These are phyloP conservation scores for Vitis vinifera DNA, from an alignment of 164 flowering plant species.

Conservation along the genomic window DNA sequence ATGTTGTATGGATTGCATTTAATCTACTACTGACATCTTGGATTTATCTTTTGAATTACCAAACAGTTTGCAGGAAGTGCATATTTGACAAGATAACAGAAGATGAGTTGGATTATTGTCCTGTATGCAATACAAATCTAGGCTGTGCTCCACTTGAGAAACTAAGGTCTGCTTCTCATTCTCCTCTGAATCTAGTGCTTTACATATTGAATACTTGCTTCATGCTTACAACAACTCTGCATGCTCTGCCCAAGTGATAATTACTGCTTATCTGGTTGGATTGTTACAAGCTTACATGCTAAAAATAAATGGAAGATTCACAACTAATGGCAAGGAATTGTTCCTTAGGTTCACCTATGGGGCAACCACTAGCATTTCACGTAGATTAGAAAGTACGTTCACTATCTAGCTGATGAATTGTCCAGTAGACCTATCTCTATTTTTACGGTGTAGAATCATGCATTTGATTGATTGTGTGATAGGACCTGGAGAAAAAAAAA, in stretches of 20 bases:
- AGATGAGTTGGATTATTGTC: slow-evolving; percentile 34
- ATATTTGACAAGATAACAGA: slow-evolving; percentile 31
- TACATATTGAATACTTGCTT: background rate
- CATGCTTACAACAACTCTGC: background rate
- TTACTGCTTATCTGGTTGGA: background rate
- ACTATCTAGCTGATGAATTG: too few relatives aligned
- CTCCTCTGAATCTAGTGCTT: background rate
- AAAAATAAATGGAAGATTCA: too few relatives aligned
- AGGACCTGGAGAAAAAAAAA: too few relatives aligned
- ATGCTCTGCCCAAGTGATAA: background rate
- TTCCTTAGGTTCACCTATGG: too few relatives aligned
- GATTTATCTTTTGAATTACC: background rate
- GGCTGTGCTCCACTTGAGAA: slow-evolving; percentile 43
- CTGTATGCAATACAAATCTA: slow-evolving; percentile 30
- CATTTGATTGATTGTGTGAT: too few relatives aligned
- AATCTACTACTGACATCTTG: background rate
- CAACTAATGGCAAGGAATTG: too few relatives aligned
- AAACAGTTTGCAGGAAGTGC: slow-evolving; percentile 50
- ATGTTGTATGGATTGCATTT: too few relatives aligned
- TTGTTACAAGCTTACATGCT: background rate
- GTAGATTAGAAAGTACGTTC: too few relatives aligned
- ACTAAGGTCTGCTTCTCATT: slow-evolving; percentile 29
- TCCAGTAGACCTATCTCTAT: too few relatives aligned
- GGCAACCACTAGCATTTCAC: too few relatives aligned
- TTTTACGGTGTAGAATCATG: too few relatives aligned